phyloP scores from a whole-genome alignment of 2,329 filamentous ascomycete species.

The Diplodia seriata region DNA sequence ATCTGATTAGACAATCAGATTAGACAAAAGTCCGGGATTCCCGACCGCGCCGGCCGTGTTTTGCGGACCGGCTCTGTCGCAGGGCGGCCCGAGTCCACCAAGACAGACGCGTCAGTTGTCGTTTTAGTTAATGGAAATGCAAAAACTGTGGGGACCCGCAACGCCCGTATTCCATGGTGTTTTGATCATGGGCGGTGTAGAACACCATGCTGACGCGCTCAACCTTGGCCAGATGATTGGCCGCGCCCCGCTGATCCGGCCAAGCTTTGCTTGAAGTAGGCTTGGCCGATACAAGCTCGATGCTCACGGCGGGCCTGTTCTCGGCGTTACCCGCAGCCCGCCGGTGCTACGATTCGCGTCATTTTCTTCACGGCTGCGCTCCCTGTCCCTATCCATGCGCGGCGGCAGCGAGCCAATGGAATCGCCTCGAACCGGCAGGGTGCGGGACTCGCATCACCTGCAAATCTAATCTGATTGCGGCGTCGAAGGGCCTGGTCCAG shows the following conservation, averaged over 20 bases:
- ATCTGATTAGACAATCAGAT: slow-evolving; percentile 14
- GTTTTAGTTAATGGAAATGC: background rate
- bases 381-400: background rate
- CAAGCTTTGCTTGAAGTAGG: background rate
- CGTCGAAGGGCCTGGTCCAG: too few species aligned
- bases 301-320: background rate
- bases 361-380: background rate
- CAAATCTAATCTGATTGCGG: slow-evolving; percentile 12
- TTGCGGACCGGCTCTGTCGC: background rate
- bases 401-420: background rate
- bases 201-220: background rate
- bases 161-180: background rate
- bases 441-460: background rate
- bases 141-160: background rate
- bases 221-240: background rate
- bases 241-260: background rate
- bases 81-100: background rate
- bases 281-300: slow-evolving; percentile 4
- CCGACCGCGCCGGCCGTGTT: background rate
- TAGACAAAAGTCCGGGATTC: slow-evolving; percentile 3
- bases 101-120: background rate
- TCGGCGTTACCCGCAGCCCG: background rate
- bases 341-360: background rate
- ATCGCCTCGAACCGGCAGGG: background rate
- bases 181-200: slow-evolving; percentile 6